Base-by-base conservation (phyloP, 345 rosid genomes). In the Populus tremula region DNA sequence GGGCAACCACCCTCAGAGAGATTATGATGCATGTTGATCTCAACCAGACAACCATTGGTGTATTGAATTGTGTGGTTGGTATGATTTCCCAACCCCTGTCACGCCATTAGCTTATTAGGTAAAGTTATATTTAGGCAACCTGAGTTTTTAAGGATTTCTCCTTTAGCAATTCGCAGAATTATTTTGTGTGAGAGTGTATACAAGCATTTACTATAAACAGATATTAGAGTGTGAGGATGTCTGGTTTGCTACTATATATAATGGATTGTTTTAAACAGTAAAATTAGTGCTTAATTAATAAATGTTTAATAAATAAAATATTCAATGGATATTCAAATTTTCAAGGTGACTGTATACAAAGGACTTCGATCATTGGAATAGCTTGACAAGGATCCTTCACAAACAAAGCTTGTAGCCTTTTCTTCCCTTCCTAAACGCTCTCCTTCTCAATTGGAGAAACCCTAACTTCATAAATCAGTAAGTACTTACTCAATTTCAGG, bases 21-120 rank as follows among this genome's bases (percentile, higher is more conserved):
- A 85, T 72, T 86, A 78, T 64, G 97, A 93, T 76, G 54, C 81
- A 2, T 96, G 99, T 71, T 89, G 86, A 96, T 74, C 77, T 45
- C 68, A 1, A 43, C 39, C 49, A 39, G 36, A 54, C 8, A 31
- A 25, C 35, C 29, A 18, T 29, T 5, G 86, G 89, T 80, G 87
- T 67, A 81, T 76, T 73, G 75, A 76, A 43, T 85, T 87, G 91
- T 50, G 92, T 71, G 90, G 92, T 88, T 77, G 80, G 89, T 82
- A 71, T 53, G 82, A 78, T 81, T 82, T 81, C 79, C 85, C 35
- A 86, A 86, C 90, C 95, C 91, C 89, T 83, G 75, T 78, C 81
- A 84, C 86, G 80, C 89, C 86, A 80, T 79, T 77, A 76, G 74
- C 71, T 62, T 77, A 70, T 75, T 72, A 80, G 83, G 77, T 68